Base-by-base conservation (phyloP, 768 basidiomycete species). In the Sporobolomyces roseus region DNA sequence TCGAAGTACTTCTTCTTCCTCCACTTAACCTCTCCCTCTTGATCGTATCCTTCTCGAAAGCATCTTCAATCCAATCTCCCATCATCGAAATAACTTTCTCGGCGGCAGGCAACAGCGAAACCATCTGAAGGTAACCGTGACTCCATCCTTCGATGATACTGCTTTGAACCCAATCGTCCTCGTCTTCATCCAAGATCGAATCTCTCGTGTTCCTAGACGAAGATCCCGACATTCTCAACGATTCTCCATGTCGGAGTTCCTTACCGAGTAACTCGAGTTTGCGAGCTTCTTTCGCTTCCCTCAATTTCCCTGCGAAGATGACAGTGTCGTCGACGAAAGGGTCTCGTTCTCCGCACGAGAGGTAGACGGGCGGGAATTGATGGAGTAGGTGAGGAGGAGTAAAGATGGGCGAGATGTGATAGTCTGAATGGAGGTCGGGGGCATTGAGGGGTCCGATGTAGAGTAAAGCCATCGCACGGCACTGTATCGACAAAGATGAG, bases 321-420 rank as follows among this genome's bases (percentile, higher is more conserved):
- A 99, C 88, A 0, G 92, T 97, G 78, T 98, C 96, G 78, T 99
- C 96, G 29, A 96, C 92, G 75, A 99, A 91, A 0, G 94, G 91
- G 70, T 89, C 88, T 76, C 91, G 93, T 80, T 98, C 96, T 23
- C 96, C 96, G 74, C 91, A 93, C 75, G 93, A 90, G 83, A 98
- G 86, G 69, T 93, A 84, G 49, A 97, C 83, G 14, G 91, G 92
- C 33, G 96, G 96, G 80, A 97, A 98, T 74, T 91, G 88, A 2
- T 90, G 91, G 17, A 99, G 85, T 4, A 97, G 81, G 61, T 85
- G 81, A 55, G 83, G 81, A 7, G 94, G 94, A 10, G 93, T 85
- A 56, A 98, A 84, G 75, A 99, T 89, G 1, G 96, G 96, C 23
- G 94, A 97, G 73, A 99, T 86, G 80, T 91, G 88, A 79, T 97